Conservation (phyloP, 768 basidiomycete species). For the Mycena alexandri region DNA sequence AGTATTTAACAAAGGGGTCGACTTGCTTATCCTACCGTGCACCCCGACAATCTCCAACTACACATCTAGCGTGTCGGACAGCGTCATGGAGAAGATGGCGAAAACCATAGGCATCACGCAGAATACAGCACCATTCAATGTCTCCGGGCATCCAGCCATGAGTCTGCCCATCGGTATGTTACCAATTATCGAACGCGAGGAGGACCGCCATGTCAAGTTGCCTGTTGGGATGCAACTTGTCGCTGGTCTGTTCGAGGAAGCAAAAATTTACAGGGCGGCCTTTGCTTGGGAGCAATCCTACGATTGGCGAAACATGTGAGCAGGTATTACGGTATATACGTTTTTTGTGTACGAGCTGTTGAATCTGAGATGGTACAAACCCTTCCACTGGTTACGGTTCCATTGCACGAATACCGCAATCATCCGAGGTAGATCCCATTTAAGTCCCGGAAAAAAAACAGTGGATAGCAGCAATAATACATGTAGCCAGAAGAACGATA, state of each 20-base stretch:
- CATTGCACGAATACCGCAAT: too few relatives aligned
- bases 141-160: conserved; percentile 57
- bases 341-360: too few relatives aligned
- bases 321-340: too few relatives aligned
- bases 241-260: conserved; percentile 56
- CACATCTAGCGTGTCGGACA: conserved; percentile 40
- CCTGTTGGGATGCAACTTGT: conserved; percentile 62
- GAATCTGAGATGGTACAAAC: too few relatives aligned
- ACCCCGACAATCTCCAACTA: conserved; percentile 50
- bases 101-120: conserved; percentile 46
- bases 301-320: conserved; percentile 39
- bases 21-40: conserved; percentile 53
- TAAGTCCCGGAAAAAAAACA: neutral
- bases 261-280: conserved; percentile 44
- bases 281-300: conserved; percentile 44
- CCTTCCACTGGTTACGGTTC: too few relatives aligned
- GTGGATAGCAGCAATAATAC: conserved; percentile 17
- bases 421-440: too few relatives aligned
- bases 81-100: conserved; percentile 45
- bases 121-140: conserved; percentile 46
- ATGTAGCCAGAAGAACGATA: conserved; percentile 1
- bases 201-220: conserved; percentile 49
- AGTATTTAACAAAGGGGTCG: conserved; percentile 45
- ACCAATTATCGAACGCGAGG: conserved; percentile 41
- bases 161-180: conserved; percentile 58